Base-by-base conservation (phyloP, 306 rosid species). In the Medicago lupulina region DNA sequence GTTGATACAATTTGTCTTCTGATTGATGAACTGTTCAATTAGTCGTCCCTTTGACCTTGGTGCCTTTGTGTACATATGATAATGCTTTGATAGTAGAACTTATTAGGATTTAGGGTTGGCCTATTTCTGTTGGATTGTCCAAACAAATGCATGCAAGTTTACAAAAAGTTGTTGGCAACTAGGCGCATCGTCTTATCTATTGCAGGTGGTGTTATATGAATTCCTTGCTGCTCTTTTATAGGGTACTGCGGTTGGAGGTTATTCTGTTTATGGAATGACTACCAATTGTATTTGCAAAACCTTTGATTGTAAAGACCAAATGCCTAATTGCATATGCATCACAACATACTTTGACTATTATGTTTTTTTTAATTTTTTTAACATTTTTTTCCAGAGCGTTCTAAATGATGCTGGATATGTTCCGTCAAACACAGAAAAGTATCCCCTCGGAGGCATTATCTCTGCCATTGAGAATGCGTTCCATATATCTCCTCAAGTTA, bases 391-490 rank as follows among this genome's bases (percentile, higher is more conserved):
- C 65, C 93, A 95, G 99, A 64, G 67, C 41, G 92, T 95, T 82
- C 86, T 95, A 75, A 80, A 76, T 50, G 89, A 89, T 4, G 99
- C 89, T 58, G 99, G 99, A 83, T 95, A 89, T 74, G 67, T 89
- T 49, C 92, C 98, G 7, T 95, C 99, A 12, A 88, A 95, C 82
- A 74, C 92, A 38, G 97, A 95, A 78, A 92, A 88, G 70, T 95
- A 95, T 84, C 98, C 99, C 50, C 87, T 88, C 61, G 96, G 98
- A 75, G 99, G 98, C 83, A 89, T 92, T 80, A 67, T 92, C 67
- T 72, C 98, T 70, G 93, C 99, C 78, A 85, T 95, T 77, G 87
- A 95, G 88, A 95, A 95, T 84, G 97, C 93, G 83, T 95, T 90
- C 86, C 96, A 83, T 16, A 25, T 74, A 50, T 78, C 99, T 81